Evolutionary conservation across 1,139 yeast genomes (phyloP).

Genomic region (Yamadazyma friedrichii): DNA sequence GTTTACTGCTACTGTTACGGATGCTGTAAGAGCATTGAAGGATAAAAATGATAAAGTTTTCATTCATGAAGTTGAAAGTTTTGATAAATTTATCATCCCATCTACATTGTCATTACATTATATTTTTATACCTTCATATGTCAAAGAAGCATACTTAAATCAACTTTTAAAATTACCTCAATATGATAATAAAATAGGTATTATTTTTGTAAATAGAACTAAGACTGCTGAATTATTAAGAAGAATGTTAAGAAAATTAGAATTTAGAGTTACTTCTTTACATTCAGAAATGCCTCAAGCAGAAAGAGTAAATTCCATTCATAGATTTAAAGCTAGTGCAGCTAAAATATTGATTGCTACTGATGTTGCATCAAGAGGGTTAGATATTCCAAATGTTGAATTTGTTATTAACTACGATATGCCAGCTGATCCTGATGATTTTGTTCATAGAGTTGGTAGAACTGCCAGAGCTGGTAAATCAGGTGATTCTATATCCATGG

Average conservation of each 20-base stretch:
- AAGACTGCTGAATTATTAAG: constrained; percentile 83
- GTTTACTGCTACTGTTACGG: constrained; percentile 96
- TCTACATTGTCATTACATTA: constrained; percentile 59
- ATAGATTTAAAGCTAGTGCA: constrained; percentile 90
- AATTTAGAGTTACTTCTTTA: constrained; percentile 78
- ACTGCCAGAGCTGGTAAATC: constrained; percentile 98
- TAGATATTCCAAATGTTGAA: constrained; percentile 91
- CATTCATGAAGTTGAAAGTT: constrained; percentile 76
- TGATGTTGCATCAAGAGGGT: constrained; percentile 95
- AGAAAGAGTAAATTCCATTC: constrained; percentile 87
- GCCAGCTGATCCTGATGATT: constrained; percentile 96
- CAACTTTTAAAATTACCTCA: constrained; percentile 62
- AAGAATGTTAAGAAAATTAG: constrained; percentile 70
- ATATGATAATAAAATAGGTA: constrained; percentile 65
- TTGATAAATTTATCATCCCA: constrained; percentile 77
- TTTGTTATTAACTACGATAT: constrained; percentile 88
- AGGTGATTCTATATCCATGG: constrained; percentile 57
- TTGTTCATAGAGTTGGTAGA: constrained; percentile 98
- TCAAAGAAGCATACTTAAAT: constrained; percentile 84
- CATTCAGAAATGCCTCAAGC: constrained; percentile 95
- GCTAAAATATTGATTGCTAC: constrained; percentile 92
- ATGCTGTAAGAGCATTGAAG: constrained; percentile 79
- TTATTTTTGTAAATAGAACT: constrained; percentile 89
- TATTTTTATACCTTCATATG: constrained; percentile 72
- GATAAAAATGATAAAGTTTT: constrained; percentile 68